Evolutionary conservation across 1,139 yeast species (phyloP).

Genomic region (Wickerhamomyces sp.): DNA sequence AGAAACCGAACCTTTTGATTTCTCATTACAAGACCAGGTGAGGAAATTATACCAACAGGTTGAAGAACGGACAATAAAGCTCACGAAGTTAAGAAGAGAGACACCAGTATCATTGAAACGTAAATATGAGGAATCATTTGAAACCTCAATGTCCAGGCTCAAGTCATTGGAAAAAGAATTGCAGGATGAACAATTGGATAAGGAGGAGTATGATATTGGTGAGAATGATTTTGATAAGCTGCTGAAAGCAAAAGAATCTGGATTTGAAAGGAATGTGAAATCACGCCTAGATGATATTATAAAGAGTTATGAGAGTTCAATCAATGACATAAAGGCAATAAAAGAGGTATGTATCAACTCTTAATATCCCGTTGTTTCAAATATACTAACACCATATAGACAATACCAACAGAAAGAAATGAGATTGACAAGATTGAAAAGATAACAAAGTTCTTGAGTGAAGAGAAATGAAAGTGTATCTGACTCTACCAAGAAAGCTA

Average conservation of each 20-base stretch:
- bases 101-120: constrained; percentile 37
- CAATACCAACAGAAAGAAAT: constrained; percentile 4
- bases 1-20: constrained; percentile 58
- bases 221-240: constrained; percentile 12
- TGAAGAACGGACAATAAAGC: constrained; percentile 51
- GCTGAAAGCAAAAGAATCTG: constrained; percentile 11
- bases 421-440: constrained; percentile 17
- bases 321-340: constrained; percentile 16
- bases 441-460: constrained; percentile 16
- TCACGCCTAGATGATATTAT: constrained; percentile 10
- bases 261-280: constrained; percentile 5
- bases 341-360: constrained; percentile 16
- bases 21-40: constrained; percentile 48
- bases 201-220: constrained; percentile 12
- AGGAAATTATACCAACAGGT: constrained; percentile 48
- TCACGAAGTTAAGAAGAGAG: constrained; percentile 47
- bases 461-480: no score
- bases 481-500: neutral
- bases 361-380: neutral
- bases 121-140: constrained; percentile 24
- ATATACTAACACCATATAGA: constrained; percentile 12
- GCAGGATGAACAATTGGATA: constrained; percentile 14
- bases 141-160: neutral
- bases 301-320: constrained; percentile 17
- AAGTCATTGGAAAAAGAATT: constrained; percentile 18